Evolutionary conservation across 1,139 yeast genomes (phyloP), one percentile per base, ranked within the genome.

Genomic region (Hyphopichia khmerensis): DNA sequence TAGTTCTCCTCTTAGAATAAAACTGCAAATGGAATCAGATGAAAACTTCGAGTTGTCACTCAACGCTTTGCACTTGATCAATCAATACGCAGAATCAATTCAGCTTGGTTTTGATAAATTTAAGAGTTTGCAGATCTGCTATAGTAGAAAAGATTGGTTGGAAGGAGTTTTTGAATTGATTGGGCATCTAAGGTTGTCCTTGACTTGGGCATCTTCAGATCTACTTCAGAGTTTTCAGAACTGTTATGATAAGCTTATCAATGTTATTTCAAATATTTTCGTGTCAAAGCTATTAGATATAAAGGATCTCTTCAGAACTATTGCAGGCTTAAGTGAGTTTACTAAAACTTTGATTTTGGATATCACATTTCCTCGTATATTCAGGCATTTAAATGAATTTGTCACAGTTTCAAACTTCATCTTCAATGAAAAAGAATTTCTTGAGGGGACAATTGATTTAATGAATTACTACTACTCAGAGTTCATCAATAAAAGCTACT

Each of bases 131-230:
- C 48, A 49, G 11, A 36, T 39, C 1, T 62, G 62, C 38, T 71
- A 64, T 41, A 43, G 51, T 10, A 52, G 61, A 9, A 63, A 60
- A 39, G 67, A 60, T 7, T 72, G 72, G 64, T 46, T 72, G 2
- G 77, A 72, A 43, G 73, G 77, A 1, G 50, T 64, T 0, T 64
- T 69, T 49, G 77, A 71, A 43, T 49, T 72, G 17, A 47, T 71
- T 23, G 75, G 72, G 0, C 65, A 69, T 40, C 49, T 72, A 11
- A 57, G 59, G 33, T 45, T 69, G 15, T 53, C 66, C 2, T 40
- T 59, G 5, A 52, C 52, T 10, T 66, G 72, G 70, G 38, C 47
- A 8, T 40, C 49, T n/a, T 53, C 55, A 33, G 44, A 44, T n/a
- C 43, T 60, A 4, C 40, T 40, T 4, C 38, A 42, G 5, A 55